These are phyloP conservation scores for Dentipellis fragilis DNA, from an alignment of 768 basidiomycete species.

Conservation along the genomic window DNA sequence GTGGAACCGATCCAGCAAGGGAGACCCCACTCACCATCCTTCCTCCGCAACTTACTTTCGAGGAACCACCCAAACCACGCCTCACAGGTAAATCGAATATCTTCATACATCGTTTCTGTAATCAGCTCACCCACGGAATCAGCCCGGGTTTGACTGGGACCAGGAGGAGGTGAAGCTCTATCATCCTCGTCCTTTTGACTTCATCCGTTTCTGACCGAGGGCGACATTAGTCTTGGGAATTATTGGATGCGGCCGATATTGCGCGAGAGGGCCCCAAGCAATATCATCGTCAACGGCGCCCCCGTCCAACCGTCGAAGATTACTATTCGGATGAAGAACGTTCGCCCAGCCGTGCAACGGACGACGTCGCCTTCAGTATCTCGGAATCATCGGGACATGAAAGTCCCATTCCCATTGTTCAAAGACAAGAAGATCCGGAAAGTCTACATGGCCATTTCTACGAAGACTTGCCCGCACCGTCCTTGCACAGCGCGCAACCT, in stretches of 20 bases:
- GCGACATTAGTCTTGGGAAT: no score
- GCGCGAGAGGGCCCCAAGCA: no score
- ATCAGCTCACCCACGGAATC: background rate
- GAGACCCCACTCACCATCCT: background rate
- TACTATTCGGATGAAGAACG: conserved; percentile 7
- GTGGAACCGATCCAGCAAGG: background rate
- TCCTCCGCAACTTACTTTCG: background rate
- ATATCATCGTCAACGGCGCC: background rate
- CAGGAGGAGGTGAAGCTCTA: background rate
- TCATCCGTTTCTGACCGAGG: no score
- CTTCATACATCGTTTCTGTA: no score
- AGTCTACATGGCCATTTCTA: conserved; percentile 5
- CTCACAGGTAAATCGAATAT: no score
- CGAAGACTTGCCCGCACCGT: conserved; percentile 6
- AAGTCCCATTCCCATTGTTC: conserved; percentile 10
- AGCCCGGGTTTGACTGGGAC: background rate
- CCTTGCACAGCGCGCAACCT: background rate
- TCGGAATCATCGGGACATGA: conserved; percentile 6
- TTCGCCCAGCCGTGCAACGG: conserved; percentile 1
- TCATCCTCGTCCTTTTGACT: no score
- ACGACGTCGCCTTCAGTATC: background rate
- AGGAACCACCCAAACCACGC: no score
- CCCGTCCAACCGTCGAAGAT: conserved; percentile 1
- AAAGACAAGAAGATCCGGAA: conserved; percentile 4
- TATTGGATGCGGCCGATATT: no score